Conservation (phyloP, 164 flowering plant species). For the Pachysandra terminalis region DNA sequence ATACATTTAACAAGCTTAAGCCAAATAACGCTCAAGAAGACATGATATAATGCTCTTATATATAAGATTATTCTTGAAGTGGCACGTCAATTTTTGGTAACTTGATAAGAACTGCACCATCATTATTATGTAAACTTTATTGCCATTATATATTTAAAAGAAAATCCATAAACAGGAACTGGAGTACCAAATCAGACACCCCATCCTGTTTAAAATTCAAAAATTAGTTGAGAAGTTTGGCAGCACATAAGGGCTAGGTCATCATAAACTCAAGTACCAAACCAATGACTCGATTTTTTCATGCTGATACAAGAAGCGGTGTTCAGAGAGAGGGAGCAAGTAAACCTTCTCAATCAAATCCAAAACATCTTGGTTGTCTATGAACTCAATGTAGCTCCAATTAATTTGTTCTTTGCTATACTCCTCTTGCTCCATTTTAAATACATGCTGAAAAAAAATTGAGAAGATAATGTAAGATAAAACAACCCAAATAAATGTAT, state of each 20-base stretch:
- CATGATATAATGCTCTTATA: no score
- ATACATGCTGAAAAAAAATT: conserved; percentile 73
- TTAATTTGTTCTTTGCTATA: conserved; percentile 79
- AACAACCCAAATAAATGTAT: neutral
- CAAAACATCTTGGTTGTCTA: conserved; percentile 94
- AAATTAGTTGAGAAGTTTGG: neutral
- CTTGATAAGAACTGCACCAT: no score
- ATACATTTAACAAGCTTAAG: no score
- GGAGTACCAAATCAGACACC: neutral
- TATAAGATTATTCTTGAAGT: no score
- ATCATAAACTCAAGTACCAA: no score
- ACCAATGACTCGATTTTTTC: no score
- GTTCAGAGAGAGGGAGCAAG: neutral
- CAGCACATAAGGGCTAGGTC: no score
- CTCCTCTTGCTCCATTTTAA: conserved; percentile 99
- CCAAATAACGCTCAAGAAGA: no score
- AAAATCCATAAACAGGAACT: neutral
- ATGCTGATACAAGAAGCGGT: no score
- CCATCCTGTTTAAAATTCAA: neutral
- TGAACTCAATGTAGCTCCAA: conserved; percentile 97
- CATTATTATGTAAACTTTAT: no score
- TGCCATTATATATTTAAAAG: no score
- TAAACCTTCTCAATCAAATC: conserved; percentile 93
- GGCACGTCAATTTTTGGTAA: no score
- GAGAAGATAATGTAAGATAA: neutral